Evolutionary conservation across 495 filamentous ascomycete genomes (phyloP).

Genomic region (Penicillium simplicissimum): DNA sequence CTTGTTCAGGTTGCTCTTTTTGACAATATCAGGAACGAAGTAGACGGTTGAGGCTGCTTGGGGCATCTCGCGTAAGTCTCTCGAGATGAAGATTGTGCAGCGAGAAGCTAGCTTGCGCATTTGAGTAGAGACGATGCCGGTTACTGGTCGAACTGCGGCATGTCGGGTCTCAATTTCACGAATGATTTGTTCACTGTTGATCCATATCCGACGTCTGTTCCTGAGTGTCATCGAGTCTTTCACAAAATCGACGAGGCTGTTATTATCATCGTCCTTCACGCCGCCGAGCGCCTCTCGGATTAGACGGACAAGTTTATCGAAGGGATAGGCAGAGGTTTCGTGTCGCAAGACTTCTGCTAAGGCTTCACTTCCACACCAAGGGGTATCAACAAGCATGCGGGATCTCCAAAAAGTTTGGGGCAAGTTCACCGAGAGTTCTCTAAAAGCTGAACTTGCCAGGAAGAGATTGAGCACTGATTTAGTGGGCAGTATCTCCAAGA

Average conservation of each 20-base stretch:
- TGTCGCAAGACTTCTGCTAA: slow-evolving; percentile 3
- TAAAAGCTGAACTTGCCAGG: background rate
- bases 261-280: background rate
- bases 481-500: slow-evolving; percentile 1
- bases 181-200: background rate
- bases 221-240: slow-evolving; percentile 2
- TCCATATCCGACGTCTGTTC: background rate
- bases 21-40: background rate
- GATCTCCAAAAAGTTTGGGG: slow-evolving; percentile 4
- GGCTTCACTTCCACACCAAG: slow-evolving; percentile 1
- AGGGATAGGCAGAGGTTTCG: background rate
- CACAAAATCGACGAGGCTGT: background rate
- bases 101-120: background rate
- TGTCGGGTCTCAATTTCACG: slow-evolving; percentile 1
- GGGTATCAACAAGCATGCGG: background rate
- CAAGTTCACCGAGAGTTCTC: slow-evolving; percentile 2
- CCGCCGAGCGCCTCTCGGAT: background rate
- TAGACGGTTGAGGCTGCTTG: slow-evolving; percentile 1
- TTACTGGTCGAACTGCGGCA: background rate
- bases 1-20: background rate
- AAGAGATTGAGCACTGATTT: slow-evolving; percentile 1
- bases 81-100: background rate
- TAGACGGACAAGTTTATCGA: slow-evolving; percentile 2
- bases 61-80: background rate
- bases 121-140: background rate